phyloP scores from a whole-genome alignment of 345 rosid genomes.

The Gossypium raimondii region DNA sequence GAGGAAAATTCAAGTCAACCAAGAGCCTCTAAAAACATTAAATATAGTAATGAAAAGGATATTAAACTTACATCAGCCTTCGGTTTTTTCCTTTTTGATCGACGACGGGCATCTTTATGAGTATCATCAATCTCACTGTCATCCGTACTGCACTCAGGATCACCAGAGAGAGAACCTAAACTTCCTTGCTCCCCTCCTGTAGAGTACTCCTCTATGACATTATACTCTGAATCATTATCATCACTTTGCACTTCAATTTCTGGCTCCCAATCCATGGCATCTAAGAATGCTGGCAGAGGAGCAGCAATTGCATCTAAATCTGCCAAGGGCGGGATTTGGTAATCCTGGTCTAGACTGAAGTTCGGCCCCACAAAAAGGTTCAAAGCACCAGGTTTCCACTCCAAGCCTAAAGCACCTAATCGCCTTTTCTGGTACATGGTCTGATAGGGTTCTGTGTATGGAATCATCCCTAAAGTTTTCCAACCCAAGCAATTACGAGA shows the following conservation, averaged over 20 bases:
- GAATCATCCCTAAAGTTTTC: slow-evolving; percentile 71
- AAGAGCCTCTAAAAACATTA: neutral
- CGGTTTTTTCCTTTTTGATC: slow-evolving; percentile 67
- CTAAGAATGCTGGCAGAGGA: slow-evolving; percentile 80
- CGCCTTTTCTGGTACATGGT: slow-evolving; percentile 92
- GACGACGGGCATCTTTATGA: slow-evolving; percentile 54
- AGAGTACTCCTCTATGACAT: slow-evolving; percentile 72
- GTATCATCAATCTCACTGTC: slow-evolving; percentile 59
- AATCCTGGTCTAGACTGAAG: slow-evolving; percentile 75
- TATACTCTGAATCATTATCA: slow-evolving; percentile 95
- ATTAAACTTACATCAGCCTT: slow-evolving; percentile 59
- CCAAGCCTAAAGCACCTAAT: slow-evolving; percentile 81
- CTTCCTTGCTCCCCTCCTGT: slow-evolving; percentile 71
- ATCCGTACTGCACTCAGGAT: slow-evolving; percentile 52
- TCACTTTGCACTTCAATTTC: slow-evolving; percentile 68
- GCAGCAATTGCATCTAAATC: slow-evolving; percentile 70
- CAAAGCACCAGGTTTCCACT: slow-evolving; percentile 79
- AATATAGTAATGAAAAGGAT: neutral
- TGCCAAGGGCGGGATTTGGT: slow-evolving; percentile 80
- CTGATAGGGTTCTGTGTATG: slow-evolving; percentile 94
- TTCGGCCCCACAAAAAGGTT: slow-evolving; percentile 85
- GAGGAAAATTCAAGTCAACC: slow-evolving; percentile 15
- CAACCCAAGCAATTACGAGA: slow-evolving; percentile 18
- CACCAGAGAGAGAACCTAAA: slow-evolving; percentile 60
- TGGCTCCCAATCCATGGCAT: slow-evolving; percentile 93